Evolutionary conservation across 495 filamentous ascomycete genomes (phyloP).

Genomic region (Podospora pseudocomata): DNA sequence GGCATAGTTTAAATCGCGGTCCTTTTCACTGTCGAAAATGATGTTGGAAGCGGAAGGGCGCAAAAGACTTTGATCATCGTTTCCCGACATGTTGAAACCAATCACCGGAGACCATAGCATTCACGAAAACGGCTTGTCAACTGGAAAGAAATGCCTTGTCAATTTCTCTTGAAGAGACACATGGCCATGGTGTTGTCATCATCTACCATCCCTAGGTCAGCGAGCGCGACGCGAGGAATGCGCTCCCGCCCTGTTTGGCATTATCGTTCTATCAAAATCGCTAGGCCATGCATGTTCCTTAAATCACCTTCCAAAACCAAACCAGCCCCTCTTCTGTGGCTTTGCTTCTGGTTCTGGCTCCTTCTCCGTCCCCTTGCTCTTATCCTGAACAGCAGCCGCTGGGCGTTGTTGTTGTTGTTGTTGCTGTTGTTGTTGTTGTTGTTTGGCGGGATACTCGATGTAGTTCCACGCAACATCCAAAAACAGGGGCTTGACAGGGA

Average conservation of each 20-base stretch:
- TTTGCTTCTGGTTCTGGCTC: conserved; percentile 37
- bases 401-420: background rate
- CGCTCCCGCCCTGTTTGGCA: background rate
- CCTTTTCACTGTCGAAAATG: background rate
- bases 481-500: conserved; percentile 94
- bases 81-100: background rate
- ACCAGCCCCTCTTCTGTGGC: conserved; percentile 77
- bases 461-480: conserved; percentile 98
- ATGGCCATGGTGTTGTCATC: background rate
- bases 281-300: background rate
- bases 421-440: background rate
- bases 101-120: background rate
- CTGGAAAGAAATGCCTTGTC: background rate
- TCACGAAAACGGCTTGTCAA: background rate
- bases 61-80: background rate
- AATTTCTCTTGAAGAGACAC: background rate
- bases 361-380: conserved; percentile 25
- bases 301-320: conserved; percentile 72
- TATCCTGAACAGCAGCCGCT: background rate
- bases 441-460: conserved; percentile 80
- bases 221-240: background rate
- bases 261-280: background rate
- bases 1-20: background rate
- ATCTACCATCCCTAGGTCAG: background rate
- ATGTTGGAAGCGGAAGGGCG: background rate